Evolutionary conservation across 768 basidiomycete species (phyloP).

Genomic region (Termitomyces sp.): DNA sequence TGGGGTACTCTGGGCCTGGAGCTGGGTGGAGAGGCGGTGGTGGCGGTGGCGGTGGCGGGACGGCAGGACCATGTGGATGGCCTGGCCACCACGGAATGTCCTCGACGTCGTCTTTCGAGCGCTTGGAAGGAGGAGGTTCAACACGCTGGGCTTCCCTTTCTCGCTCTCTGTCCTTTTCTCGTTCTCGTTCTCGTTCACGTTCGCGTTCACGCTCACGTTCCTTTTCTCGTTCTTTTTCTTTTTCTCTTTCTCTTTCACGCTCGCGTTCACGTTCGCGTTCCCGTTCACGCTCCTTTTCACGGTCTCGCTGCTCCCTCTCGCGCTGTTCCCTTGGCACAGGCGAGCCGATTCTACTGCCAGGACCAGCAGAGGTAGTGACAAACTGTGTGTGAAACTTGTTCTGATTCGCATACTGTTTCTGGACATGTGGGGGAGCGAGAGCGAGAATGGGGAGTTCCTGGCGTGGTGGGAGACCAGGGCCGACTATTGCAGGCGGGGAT

Average conservation of each 20-base stretch:
- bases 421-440: slow-evolving; percentile 7
- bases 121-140: not conserved
- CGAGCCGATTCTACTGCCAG: slow-evolving; percentile 15
- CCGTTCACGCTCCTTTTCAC: not conserved
- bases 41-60: not conserved
- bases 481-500: not conserved
- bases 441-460: slow-evolving; percentile 8
- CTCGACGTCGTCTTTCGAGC: not conserved
- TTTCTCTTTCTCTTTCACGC: slow-evolving; percentile 1
- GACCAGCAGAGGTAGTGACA: slow-evolving; percentile 7
- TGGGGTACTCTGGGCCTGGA: not conserved
- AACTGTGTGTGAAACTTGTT: slow-evolving; percentile 27
- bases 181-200: not conserved
- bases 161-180: slow-evolving; percentile 12
- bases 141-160: slow-evolving; percentile 10
- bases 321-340: slow-evolving; percentile 6
- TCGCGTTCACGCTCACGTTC: not conserved
- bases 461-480: slow-evolving; percentile 2
- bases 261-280: not conserved
- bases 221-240: not conserved
- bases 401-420: slow-evolving; percentile 21
- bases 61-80: not conserved
- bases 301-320: slow-evolving; percentile 1
- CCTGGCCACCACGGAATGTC: not conserved
- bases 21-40: not conserved